Evolutionary conservation across 345 rosid species (phyloP).

Genomic region (Moricandia moricandioides): DNA sequence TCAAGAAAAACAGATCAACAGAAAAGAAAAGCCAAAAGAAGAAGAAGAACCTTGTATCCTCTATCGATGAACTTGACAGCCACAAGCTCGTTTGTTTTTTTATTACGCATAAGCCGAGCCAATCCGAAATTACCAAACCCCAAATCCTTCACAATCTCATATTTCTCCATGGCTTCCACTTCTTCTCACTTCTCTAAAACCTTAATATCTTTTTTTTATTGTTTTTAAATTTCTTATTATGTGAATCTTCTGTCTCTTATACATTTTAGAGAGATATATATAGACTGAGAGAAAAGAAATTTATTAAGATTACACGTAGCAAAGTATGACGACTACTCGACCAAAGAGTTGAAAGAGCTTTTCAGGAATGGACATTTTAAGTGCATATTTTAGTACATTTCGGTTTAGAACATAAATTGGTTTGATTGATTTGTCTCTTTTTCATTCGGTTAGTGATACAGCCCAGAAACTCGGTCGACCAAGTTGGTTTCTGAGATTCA

Average conservation of each 20-base stretch:
- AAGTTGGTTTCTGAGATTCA: no score
- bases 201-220: not conserved
- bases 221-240: not conserved
- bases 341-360: constrained; percentile 1
- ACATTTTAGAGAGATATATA: not conserved
- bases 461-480: no score
- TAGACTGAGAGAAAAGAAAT: not conserved
- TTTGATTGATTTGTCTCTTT: not conserved
- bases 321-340: constrained; percentile 8
- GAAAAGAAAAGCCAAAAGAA: not conserved
- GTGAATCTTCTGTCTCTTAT: not conserved
- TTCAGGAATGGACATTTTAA: constrained; percentile 17
- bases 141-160: constrained; percentile 63
- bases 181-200: constrained; percentile 2
- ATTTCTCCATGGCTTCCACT: constrained; percentile 50
- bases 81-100: constrained; percentile 50
- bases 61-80: constrained; percentile 66
- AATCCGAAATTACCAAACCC: constrained; percentile 69
- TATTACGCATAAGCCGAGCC: constrained; percentile 59
- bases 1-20: not conserved
- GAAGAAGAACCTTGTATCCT: constrained; percentile 52
- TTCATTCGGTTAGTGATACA: not conserved
- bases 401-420: not conserved
- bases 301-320: constrained; percentile 23
- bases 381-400: not conserved